A percentile compares a stretch with the other conserved stretches of the same genome.
Evolutionary conservation across 345 rosid species (phyloP).

Genomic region (Barbarea vulgaris): DNA sequence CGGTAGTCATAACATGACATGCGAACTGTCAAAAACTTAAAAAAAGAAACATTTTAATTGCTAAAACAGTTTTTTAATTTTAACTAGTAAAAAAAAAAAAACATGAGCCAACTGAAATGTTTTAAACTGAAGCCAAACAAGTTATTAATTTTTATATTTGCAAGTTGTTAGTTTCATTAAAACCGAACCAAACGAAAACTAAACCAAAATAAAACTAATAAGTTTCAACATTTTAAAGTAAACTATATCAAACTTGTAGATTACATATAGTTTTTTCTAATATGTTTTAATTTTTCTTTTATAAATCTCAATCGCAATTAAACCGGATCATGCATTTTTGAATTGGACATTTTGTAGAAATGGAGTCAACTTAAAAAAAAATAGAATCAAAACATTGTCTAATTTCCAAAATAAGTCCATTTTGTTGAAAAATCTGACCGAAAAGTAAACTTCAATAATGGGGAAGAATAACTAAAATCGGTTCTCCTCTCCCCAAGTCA

Average conservation of each 20-base stretch:
- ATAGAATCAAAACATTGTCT: neutral
- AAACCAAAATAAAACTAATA: too few relatives aligned
- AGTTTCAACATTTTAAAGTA: too few relatives aligned
- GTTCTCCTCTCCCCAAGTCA: neutral
- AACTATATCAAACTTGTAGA: too few relatives aligned
- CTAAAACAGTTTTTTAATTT: neutral
- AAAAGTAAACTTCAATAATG: neutral
- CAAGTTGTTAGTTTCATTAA: neutral
- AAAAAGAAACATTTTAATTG: neutral
- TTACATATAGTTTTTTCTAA: neutral
- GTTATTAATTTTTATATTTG: neutral
- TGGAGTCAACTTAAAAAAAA: neutral
- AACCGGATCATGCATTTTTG: neutral
- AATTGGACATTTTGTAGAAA: neutral
- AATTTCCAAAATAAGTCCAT: neutral
- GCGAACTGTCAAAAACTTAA: conserved; percentile 18
- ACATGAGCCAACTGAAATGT: neutral
- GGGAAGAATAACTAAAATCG: neutral
- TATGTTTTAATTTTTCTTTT: too few relatives aligned
- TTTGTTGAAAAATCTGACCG: neutral
- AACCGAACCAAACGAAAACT: neutral
- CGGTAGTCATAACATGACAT: conserved; percentile 40
- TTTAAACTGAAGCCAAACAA: neutral
- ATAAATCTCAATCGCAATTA: neutral
- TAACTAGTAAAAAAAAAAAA: too few relatives aligned